A percentile compares a stretch with the other conserved stretches of the same genome.
phyloP scores from a whole-genome alignment of 768 basidiomycete genomes.

The Suillus subalutaceus region DNA sequence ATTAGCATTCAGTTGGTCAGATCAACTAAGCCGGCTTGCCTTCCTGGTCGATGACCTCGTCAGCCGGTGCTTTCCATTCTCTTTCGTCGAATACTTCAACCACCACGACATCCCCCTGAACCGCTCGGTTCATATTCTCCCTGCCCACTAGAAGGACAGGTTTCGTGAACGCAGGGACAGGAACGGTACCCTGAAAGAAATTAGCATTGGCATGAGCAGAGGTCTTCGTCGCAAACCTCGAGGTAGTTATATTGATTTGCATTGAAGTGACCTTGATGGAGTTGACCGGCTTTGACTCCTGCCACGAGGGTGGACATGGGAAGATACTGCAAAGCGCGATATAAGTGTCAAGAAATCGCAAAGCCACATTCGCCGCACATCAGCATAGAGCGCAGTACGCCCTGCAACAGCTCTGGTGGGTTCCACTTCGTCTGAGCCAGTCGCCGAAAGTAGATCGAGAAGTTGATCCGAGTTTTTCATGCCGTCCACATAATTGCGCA shows the following conservation, averaged over 20 bases:
- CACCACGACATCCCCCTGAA: slow-evolving; percentile 91
- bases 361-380: slow-evolving; percentile 46
- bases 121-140: slow-evolving; percentile 94
- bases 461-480: slow-evolving; percentile 66
- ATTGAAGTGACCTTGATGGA: slow-evolving; percentile 94
- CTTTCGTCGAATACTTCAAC: slow-evolving; percentile 84
- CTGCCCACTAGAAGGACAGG: slow-evolving; percentile 85
- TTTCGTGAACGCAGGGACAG: slow-evolving; percentile 71
- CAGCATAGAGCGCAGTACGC: slow-evolving; percentile 69
- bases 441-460: slow-evolving; percentile 79
- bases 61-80: slow-evolving; percentile 91
- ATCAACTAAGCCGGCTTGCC: slow-evolving; percentile 44
- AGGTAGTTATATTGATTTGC: slow-evolving; percentile 96
- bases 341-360: not conserved
- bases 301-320: slow-evolving; percentile 70
- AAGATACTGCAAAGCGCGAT: slow-evolving; percentile 62
- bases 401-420: slow-evolving; percentile 58
- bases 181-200: slow-evolving; percentile 70
- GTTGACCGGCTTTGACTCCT: slow-evolving; percentile 81
- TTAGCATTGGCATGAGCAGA: not conserved
- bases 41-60: slow-evolving; percentile 95
- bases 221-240: slow-evolving; percentile 53
- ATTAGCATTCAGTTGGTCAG: slow-evolving; percentile 7
- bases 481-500: slow-evolving; percentile 80
- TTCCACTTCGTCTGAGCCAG: slow-evolving; percentile 63